Conservation (phyloP, 805 yeast genomes). For the Yamadazyma ubonensis region DNA sequence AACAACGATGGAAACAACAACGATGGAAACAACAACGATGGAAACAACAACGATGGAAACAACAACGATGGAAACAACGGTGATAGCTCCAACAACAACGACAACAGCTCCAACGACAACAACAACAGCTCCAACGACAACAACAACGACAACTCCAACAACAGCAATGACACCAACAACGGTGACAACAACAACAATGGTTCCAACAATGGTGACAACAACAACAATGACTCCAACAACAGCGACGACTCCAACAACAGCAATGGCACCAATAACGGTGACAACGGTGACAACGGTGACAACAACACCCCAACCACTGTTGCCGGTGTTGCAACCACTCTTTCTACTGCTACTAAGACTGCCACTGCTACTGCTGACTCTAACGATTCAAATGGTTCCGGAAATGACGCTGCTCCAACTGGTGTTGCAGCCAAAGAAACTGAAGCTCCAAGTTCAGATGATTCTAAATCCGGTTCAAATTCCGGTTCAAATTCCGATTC, state of each 20-base stretch:
- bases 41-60: background rate
- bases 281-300: background rate
- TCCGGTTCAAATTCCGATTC: constrained; percentile 4
- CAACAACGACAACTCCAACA: background rate
- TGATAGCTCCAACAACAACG: background rate
- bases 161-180: background rate
- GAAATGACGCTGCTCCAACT: constrained; percentile 1
- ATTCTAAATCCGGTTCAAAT: constrained; percentile 1
- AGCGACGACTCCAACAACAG: background rate
- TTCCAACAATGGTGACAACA: background rate
- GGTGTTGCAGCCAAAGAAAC: constrained; percentile 4
- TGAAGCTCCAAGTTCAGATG: background rate
- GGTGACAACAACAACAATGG: constrained; percentile 1
- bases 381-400: constrained; percentile 1
- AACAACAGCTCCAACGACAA: background rate
- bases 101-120: background rate
- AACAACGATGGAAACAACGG: background rate
- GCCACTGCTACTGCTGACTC: constrained; percentile 2
- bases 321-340: constrained; percentile 10
- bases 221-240: background rate
- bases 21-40: background rate
- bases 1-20: background rate
- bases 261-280: background rate
- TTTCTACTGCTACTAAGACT: constrained; percentile 12
- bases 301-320: background rate